Evolutionary conservation across 345 rosid genomes (phyloP).

Genomic region (Pistacia atlantica): DNA sequence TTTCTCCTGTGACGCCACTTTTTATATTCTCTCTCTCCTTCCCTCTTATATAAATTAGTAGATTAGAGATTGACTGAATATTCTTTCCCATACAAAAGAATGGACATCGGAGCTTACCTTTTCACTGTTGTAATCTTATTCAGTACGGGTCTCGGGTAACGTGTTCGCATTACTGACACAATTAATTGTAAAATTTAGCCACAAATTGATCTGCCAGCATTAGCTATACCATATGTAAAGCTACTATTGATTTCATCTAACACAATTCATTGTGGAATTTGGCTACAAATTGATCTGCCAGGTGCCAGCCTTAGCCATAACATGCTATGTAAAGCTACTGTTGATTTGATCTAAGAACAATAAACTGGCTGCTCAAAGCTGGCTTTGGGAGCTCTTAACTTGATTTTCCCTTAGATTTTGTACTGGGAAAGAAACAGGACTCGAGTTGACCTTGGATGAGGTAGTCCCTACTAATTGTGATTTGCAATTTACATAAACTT

Average conservation of each 20-base stretch:
- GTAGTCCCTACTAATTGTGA: too few relatives aligned
- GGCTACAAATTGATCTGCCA: background rate
- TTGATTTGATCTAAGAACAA: background rate
- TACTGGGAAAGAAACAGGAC: background rate
- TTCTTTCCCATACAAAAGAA: slow-evolving; percentile 16
- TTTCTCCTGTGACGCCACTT: slow-evolving; percentile 10
- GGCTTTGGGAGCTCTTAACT: background rate
- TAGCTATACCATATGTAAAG: background rate
- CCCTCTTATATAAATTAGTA: background rate
- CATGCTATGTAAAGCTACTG: background rate
- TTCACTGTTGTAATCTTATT: slow-evolving; percentile 6
- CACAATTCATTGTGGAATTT: background rate
- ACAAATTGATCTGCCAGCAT: background rate
- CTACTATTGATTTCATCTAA: background rate
- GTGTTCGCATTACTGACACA: slow-evolving; percentile 2
- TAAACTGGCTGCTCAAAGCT: background rate
- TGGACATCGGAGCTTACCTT: background rate
- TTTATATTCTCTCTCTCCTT: background rate
- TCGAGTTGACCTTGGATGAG: background rate
- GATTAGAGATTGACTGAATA: slow-evolving; percentile 6
- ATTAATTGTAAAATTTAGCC: background rate
- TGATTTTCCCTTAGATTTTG: background rate
- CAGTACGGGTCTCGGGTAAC: background rate
- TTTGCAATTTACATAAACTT: too few relatives aligned
- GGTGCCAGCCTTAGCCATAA: background rate